Percentiles rank a stretch among this genome's conserved stretches.
phyloP scores from a whole-genome alignment of 192 early-diverging fungal genomes.

The Coemansia erecta region DNA sequence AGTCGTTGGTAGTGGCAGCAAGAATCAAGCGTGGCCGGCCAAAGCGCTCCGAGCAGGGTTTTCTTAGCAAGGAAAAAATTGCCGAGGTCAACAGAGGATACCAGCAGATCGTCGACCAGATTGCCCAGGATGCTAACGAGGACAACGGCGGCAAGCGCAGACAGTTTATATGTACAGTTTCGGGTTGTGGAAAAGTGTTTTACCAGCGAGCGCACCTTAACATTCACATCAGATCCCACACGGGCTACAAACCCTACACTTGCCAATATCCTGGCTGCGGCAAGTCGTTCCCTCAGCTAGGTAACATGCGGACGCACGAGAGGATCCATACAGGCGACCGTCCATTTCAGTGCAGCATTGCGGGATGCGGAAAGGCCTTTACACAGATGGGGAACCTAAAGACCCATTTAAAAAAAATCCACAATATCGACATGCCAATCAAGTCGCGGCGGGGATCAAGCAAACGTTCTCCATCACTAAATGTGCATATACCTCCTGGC shows the following conservation, averaged over 20 bases:
- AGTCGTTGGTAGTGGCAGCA: conserved; percentile 39
- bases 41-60: conserved; percentile 26
- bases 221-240: conserved; percentile 65
- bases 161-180: conserved; percentile 52
- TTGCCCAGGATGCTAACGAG: conserved; percentile 48
- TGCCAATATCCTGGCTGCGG: conserved; percentile 67
- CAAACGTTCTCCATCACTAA: not conserved
- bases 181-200: conserved; percentile 63
- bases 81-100: conserved; percentile 29
- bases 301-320: conserved; percentile 82
- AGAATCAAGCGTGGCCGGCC: conserved; percentile 50
- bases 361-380: conserved; percentile 69
- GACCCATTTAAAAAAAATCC: conserved; percentile 50
- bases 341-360: conserved; percentile 67
- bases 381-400: conserved; percentile 72
- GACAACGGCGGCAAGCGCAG: conserved; percentile 40
- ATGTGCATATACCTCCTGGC: too few species aligned
- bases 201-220: conserved; percentile 70
- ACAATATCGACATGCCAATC: conserved; percentile 13
- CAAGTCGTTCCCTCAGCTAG: conserved; percentile 79
- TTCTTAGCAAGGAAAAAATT: conserved; percentile 14
- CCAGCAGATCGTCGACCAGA: conserved; percentile 39
- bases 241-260: conserved; percentile 55
- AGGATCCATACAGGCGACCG: conserved; percentile 74
- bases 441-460: conserved; percentile 8